Evolutionary conservation across 2,329 filamentous ascomycete genomes (phyloP).

Genomic region (Colletotrichum sublineola): DNA sequence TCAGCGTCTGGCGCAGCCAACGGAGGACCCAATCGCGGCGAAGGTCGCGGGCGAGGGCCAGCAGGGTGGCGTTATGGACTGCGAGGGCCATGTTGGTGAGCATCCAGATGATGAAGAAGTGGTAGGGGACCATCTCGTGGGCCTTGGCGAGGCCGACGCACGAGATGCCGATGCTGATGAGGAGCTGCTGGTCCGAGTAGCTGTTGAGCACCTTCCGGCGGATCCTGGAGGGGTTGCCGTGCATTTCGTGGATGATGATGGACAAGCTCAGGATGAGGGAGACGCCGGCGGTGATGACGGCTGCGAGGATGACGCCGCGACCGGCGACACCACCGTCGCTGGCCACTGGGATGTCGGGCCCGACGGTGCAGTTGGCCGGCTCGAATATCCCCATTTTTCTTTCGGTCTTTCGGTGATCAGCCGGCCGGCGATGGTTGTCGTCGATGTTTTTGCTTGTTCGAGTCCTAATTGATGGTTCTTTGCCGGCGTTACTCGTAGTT

Average conservation of each 20-base stretch:
- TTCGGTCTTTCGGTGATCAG: background rate
- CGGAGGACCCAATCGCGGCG: constrained; percentile 75
- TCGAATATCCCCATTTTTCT: constrained; percentile 23
- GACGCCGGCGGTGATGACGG: constrained; percentile 73
- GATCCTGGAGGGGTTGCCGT: constrained; percentile 64
- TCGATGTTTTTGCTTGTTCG: background rate
- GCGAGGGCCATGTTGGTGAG: constrained; percentile 73
- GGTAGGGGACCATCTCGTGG: constrained; percentile 71
- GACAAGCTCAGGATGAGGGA: constrained; percentile 67
- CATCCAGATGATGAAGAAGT: constrained; percentile 81
- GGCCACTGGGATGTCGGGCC: constrained; percentile 55
- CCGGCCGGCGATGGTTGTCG: background rate
- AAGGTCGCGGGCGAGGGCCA: constrained; percentile 76
- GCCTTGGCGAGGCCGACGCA: constrained; percentile 72
- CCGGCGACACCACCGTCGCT: constrained; percentile 71
- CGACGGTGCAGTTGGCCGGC: constrained; percentile 22
- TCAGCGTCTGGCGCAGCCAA: constrained; percentile 75
- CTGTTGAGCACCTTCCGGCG: constrained; percentile 74
- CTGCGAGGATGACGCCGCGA: constrained; percentile 72
- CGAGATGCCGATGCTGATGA: constrained; percentile 78
- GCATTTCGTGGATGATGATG: constrained; percentile 68
- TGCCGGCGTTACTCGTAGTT: background rate
- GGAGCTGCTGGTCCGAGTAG: constrained; percentile 77
- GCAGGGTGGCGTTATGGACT: constrained; percentile 74
- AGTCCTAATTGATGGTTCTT: background rate